phyloP scores from a whole-genome alignment of 176 grass and related monocot genomes.

The Alopecurus myosuroides region DNA sequence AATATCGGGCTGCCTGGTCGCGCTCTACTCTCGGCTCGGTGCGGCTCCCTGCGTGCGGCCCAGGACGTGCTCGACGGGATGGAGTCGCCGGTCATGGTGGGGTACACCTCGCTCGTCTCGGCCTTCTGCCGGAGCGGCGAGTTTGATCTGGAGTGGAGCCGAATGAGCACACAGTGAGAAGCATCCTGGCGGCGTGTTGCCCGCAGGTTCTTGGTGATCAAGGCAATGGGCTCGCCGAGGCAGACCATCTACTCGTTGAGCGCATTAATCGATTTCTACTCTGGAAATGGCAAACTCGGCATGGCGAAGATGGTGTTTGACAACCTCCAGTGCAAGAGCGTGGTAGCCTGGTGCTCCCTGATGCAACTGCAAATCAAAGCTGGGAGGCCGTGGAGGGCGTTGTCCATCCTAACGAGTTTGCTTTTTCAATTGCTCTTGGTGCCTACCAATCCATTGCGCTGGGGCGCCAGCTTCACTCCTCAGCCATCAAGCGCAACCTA shows the following conservation, averaged over 20 bases:
- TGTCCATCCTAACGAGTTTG: conserved; percentile 54
- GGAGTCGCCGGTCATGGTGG: conserved; percentile 51
- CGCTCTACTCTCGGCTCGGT: conserved; percentile 65
- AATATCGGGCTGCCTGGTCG: conserved; percentile 43
- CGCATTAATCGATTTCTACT: conserved; percentile 72
- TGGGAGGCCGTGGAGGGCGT: conserved; percentile 20
- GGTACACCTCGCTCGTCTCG: conserved; percentile 71
- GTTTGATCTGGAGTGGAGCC: conserved; percentile 35
- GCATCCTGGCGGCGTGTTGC: conserved; percentile 42
- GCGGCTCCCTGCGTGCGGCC: conserved; percentile 31
- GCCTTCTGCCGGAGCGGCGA: conserved; percentile 44
- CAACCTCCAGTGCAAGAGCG: conserved; percentile 45
- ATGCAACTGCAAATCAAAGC: conserved; percentile 49
- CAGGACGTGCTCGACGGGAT: conserved; percentile 38
- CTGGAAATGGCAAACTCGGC: conserved; percentile 29
- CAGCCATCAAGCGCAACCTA: conserved; percentile 38
- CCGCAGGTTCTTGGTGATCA: conserved; percentile 40
- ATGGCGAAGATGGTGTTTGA: conserved; percentile 43
- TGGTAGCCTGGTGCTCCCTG: conserved; percentile 74
- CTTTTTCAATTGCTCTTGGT: conserved; percentile 48
- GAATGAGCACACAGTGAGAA: conserved; percentile 64
- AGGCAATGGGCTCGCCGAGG: conserved; percentile 30
- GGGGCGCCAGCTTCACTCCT: conserved; percentile 56
- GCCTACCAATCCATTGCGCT: conserved; percentile 36
- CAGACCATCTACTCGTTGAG: conserved; percentile 48